Conservation (phyloP, 2,329 filamentous ascomycete species). For the Trichoderma polysporum region DNA sequence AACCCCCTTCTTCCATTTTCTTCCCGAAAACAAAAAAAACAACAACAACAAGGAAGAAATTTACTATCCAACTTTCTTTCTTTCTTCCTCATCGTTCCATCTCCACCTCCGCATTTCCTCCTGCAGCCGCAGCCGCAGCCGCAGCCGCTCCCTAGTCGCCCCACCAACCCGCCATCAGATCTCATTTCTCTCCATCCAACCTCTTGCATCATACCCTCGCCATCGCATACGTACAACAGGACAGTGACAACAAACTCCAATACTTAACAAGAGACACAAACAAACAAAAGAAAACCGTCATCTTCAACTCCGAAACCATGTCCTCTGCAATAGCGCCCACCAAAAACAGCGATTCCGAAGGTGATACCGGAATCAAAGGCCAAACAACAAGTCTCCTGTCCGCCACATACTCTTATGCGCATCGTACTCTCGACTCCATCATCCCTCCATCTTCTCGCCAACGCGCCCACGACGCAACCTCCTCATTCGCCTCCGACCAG, state of each 20-base stretch:
- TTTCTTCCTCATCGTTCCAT: background rate
- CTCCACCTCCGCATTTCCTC: background rate
- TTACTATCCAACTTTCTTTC: background rate
- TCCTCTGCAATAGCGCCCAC: background rate
- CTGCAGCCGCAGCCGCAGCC: background rate
- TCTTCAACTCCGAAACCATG: background rate
- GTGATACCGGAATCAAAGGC: background rate
- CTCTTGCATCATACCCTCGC: background rate
- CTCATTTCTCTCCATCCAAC: background rate
- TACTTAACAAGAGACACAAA: background rate
- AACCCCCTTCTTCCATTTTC: background rate
- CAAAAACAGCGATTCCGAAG: background rate
- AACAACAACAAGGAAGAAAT: background rate
- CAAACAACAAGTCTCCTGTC: background rate
- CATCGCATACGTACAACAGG: background rate
- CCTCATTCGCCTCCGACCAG: conserved; percentile 59
- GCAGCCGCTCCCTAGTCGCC: background rate
- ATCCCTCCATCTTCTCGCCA: conserved; percentile 62
- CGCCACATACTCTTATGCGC: conserved; percentile 40
- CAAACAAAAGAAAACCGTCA: background rate
- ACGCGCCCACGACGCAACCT: conserved; percentile 52
- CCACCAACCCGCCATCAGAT: background rate
- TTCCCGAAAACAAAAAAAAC: background rate
- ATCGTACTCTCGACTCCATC: conserved; percentile 48
- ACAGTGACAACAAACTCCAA: background rate